phyloP scores from a whole-genome alignment of 1,284 basidiomycete genomes.

The Ustilago shanxiensis region DNA sequence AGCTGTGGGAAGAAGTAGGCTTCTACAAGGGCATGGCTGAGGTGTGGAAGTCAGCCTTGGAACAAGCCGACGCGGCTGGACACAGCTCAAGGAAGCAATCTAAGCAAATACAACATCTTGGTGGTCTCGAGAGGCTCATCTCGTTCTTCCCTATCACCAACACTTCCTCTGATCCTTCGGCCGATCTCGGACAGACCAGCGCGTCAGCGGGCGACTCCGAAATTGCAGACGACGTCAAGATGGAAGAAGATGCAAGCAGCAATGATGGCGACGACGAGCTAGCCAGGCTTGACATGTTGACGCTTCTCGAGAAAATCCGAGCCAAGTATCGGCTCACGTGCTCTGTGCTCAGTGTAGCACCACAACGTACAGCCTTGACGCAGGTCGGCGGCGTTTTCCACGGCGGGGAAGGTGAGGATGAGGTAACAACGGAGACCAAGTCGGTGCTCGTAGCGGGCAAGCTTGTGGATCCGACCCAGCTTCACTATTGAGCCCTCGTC shows the following conservation, averaged over 20 bases:
- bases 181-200: slow-evolving; percentile 19
- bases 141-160: slow-evolving; percentile 78
- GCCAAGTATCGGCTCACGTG: slow-evolving; percentile 89
- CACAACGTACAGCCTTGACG: slow-evolving; percentile 64
- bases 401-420: background rate
- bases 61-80: slow-evolving; percentile 34
- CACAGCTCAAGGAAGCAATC: slow-evolving; percentile 50
- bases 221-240: slow-evolving; percentile 67
- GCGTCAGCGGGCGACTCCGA: slow-evolving; percentile 18
- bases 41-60: slow-evolving; percentile 74
- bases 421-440: slow-evolving; percentile 18
- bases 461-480: slow-evolving; percentile 51
- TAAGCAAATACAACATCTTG: slow-evolving; percentile 77
- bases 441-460: slow-evolving; percentile 50
- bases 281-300: slow-evolving; percentile 77
- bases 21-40: slow-evolving; percentile 87
- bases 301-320: slow-evolving; percentile 84
- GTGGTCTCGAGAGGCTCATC: slow-evolving; percentile 78
- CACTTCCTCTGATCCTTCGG: slow-evolving; percentile 69
- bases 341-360: slow-evolving; percentile 81
- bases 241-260: slow-evolving; percentile 13
- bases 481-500: slow-evolving; percentile 27
- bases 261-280: slow-evolving; percentile 50
- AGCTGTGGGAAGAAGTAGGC: slow-evolving; percentile 96
- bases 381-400: background rate